Conservation (phyloP, 2,329 filamentous ascomycete species). For the Ascochyta fabae region DNA sequence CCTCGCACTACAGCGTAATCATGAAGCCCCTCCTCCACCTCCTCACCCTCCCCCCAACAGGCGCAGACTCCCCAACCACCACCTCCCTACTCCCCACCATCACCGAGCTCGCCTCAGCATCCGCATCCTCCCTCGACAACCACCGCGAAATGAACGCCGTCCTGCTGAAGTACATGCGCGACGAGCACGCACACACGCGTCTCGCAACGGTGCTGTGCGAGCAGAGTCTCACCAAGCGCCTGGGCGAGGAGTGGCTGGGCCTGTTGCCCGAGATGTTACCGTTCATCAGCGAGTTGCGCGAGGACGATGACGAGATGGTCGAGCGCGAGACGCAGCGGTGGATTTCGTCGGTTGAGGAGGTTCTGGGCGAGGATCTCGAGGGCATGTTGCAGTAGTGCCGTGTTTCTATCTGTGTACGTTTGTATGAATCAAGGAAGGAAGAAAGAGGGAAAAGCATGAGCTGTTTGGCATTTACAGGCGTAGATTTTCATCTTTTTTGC, state of each 20-base stretch:
- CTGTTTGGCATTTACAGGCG: too few species aligned
- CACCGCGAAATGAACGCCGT: slow-evolving; percentile 85
- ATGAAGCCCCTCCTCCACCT: slow-evolving; percentile 73
- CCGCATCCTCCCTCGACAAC: slow-evolving; percentile 84
- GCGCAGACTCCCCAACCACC: slow-evolving; percentile 31
- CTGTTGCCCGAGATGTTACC: slow-evolving; percentile 95
- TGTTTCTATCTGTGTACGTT: background rate
- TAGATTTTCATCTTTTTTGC: too few species aligned
- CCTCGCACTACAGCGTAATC: slow-evolving; percentile 80
- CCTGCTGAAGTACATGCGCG: slow-evolving; percentile 79
- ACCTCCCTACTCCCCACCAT: slow-evolving; percentile 74
- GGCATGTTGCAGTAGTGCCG: slow-evolving; percentile 79
- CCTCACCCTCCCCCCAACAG: slow-evolving; percentile 37
- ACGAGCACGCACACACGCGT: slow-evolving; percentile 73
- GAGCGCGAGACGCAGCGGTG: slow-evolving; percentile 88
- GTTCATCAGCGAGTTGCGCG: slow-evolving; percentile 92
- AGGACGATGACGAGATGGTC: slow-evolving; percentile 93
- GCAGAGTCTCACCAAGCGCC: slow-evolving; percentile 75
- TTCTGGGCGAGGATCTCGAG: slow-evolving; percentile 88
- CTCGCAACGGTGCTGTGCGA: slow-evolving; percentile 84
- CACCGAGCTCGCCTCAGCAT: slow-evolving; percentile 76
- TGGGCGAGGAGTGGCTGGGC: slow-evolving; percentile 93
- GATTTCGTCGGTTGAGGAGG: slow-evolving; percentile 88
- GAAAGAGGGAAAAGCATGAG: too few species aligned
- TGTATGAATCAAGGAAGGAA: too few species aligned